Evolutionary conservation across 2,329 filamentous ascomycete species (phyloP), one percentile per base, ranked within the genome.

Genomic region (Dothistroma septosporum): DNA sequence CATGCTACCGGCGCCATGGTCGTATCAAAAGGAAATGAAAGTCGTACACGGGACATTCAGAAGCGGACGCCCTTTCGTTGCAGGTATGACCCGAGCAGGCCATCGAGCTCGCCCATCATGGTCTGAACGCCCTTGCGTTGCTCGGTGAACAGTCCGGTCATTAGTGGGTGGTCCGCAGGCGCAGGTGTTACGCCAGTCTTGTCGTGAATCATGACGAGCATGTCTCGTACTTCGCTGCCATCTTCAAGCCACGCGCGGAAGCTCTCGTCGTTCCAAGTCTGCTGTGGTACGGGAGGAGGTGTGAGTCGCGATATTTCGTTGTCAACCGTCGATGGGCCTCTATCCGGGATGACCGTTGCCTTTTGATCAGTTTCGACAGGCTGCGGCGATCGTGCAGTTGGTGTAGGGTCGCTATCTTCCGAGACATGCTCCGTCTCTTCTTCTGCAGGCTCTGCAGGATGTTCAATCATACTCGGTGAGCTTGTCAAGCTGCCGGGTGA

Each of bases 191-290:
- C 87, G 61, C 92, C 90, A 14, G 87, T 89, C 74, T 92, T 96
- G 76, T 97, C 92, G 72, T 96, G 92, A 31, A 99, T 91, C 62
- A 99, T 89, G 41, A 92, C 84, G 55, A 97, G 82, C 73, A 97
- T 84, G 73, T 99, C 93, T 55, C 91, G 86, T 67, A 99, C 91
- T 62, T 91, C 87, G 67, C 94, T 91, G 53, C 72, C 72, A 67
- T 97, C 93, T 48, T 72, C 70, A 70, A 97, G 89, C 76, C 97
- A 99, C 14, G 90, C 88, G 61, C 91, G 86, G 31, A 99, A 83
- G 68, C 87, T 90, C 59, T 86, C 82, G 74, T 97, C 93, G 64
- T 91, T 93, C 94, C 94, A 99, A 0, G 86, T 85, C 4, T 80
- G 82, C 22, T 84, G 83, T 37, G 83, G 82, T 19, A 82, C 70